Evolutionary conservation across 2,329 filamentous ascomycete genomes (phyloP).

Genomic region (Colletotrichum coccodes): DNA sequence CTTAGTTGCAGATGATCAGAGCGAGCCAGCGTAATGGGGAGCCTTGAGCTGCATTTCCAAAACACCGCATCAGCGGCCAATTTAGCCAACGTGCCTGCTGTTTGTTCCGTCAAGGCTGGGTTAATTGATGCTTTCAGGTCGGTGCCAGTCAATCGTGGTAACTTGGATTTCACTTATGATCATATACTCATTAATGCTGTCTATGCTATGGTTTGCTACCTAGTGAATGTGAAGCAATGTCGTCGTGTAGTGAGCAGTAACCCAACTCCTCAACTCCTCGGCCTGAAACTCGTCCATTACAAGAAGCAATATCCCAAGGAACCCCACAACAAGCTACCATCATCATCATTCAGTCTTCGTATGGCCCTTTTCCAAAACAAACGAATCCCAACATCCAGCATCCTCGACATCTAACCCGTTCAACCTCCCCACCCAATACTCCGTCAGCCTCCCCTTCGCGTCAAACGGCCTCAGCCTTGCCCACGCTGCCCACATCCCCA

Average conservation of each 20-base stretch:
- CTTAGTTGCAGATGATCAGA: background rate
- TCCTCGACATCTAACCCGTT: background rate
- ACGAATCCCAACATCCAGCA: constrained; percentile 2
- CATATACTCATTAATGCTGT: background rate
- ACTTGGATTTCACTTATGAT: background rate
- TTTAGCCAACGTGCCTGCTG: background rate
- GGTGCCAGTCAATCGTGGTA: background rate
- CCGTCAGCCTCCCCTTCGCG: constrained; percentile 36
- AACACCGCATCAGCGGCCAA: background rate
- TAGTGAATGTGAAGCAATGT: background rate
- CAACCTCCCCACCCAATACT: constrained; percentile 34
- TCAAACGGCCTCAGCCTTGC: constrained; percentile 41
- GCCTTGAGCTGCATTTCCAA: background rate
- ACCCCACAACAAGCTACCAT: too few relatives aligned
- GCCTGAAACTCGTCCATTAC: background rate
- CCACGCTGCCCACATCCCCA: constrained; percentile 42
- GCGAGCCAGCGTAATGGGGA: background rate
- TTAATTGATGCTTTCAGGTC: too few relatives aligned
- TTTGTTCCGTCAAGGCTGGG: background rate
- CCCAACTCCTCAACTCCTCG: background rate
- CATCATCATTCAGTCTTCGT: background rate
- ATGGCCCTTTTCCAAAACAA: background rate
- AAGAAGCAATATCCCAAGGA: background rate
- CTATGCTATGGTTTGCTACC: background rate
- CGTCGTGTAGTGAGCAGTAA: background rate